phyloP scores from a whole-genome alignment of 2,329 filamentous ascomycete species.

The Venturia oleaginea region DNA sequence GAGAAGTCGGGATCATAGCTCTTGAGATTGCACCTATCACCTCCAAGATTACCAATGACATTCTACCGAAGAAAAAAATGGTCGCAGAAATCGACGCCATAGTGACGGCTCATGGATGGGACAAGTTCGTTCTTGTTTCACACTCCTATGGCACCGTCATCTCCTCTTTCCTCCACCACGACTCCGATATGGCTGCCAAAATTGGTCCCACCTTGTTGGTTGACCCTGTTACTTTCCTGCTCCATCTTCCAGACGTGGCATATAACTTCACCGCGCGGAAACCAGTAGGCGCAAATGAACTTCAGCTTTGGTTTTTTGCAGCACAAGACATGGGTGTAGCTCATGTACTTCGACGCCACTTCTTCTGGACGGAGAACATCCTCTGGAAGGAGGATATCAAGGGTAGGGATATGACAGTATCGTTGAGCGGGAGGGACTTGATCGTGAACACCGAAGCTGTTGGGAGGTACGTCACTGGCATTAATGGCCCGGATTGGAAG shows the following conservation, averaged over 20 bases:
- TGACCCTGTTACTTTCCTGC: conserved; percentile 56
- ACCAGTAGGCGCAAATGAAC: conserved; percentile 50
- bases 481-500: conserved; percentile 21
- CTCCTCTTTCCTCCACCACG: conserved; percentile 50
- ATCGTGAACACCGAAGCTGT: conserved; percentile 55
- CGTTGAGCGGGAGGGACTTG: conserved; percentile 50
- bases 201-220: conserved; percentile 40
- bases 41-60: conserved; percentile 49
- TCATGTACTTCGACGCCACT: conserved; percentile 54
- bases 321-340: conserved; percentile 58
- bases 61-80: conserved; percentile 45
- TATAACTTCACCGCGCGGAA: conserved; percentile 55
- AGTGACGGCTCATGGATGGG: conserved; percentile 48
- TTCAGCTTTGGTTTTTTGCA: conserved; percentile 61
- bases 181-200: conserved; percentile 38
- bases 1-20: conserved; percentile 53
- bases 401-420: conserved; percentile 44
- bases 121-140: conserved; percentile 50
- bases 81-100: conserved; percentile 48
- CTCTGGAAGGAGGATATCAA: conserved; percentile 56
- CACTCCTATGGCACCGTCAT: conserved; percentile 57
- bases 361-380: conserved; percentile 65
- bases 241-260: conserved; percentile 61
- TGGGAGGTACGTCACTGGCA: conserved; percentile 43
- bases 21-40: conserved; percentile 59